phyloP scores from a whole-genome alignment of 257 asterid species.

The Capsicum baccatum region DNA sequence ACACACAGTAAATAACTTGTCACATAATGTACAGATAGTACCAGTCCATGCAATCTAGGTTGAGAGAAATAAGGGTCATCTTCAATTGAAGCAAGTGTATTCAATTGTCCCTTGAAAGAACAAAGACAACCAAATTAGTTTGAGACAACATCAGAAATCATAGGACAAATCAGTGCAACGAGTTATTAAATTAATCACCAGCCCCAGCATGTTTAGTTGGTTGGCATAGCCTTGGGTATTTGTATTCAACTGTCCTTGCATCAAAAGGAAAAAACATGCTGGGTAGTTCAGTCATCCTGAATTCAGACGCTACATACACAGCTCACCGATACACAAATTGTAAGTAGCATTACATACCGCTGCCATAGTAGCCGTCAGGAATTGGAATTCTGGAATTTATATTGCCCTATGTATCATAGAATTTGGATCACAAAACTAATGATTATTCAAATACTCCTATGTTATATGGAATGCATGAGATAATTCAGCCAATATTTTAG shows the following conservation, averaged over 20 bases:
- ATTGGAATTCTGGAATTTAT: conserved; percentile 35
- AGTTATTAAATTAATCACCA: conserved; percentile 37
- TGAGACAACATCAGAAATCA: background rate
- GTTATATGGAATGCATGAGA: conserved; percentile 6
- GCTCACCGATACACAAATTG: background rate
- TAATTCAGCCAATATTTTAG: background rate
- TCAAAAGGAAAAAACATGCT: background rate
- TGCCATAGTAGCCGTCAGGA: conserved; percentile 27
- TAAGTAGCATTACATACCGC: conserved; percentile 30
- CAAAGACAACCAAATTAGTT: conserved; percentile 13
- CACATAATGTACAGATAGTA: conserved; percentile 13
- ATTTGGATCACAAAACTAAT: conserved; percentile 10
- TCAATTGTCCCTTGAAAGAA: conserved; percentile 39
- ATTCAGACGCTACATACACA: too few relatives aligned
- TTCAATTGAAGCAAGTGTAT: conserved; percentile 29
- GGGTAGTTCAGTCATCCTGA: background rate
- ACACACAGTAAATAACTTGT: background rate
- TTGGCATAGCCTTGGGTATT: conserved; percentile 30
- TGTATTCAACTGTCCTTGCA: conserved; percentile 40
- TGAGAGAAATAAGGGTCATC: conserved; percentile 31
- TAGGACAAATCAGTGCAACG: background rate
- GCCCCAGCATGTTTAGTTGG: conserved; percentile 35
- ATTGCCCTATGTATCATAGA: conserved; percentile 33
- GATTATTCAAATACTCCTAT: background rate
- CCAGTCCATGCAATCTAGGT: conserved; percentile 40